These are phyloP conservation scores for Daldinia childiae DNA, from an alignment of 495 filamentous ascomycete genomes.

Conservation along the genomic window DNA sequence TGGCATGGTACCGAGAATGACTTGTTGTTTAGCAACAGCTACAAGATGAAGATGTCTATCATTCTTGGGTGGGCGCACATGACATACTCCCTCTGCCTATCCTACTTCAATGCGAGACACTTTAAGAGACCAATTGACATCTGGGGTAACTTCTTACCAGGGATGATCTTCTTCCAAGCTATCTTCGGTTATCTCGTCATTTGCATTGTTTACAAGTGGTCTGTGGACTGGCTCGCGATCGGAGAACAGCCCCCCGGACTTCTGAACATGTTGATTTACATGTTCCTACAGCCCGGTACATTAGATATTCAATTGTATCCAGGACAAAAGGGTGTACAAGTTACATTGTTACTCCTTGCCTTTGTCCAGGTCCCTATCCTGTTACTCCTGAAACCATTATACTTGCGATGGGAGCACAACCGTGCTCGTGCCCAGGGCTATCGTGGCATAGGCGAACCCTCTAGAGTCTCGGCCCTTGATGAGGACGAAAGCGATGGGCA, in stretches of 20 bases:
- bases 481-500: conserved; percentile 75
- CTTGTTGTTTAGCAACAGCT: conserved; percentile 92
- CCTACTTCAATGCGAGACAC: conserved; percentile 90
- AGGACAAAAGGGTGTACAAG: conserved; percentile 79
- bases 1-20: conserved; percentile 97
- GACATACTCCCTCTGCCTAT: conserved; percentile 95
- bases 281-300: conserved; percentile 90
- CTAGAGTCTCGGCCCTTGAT: conserved; percentile 84
- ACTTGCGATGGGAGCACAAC: conserved; percentile 92
- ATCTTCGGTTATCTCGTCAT: conserved; percentile 98
- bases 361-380: conserved; percentile 87
- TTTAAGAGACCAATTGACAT: conserved; percentile 95
- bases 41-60: conserved; percentile 99
- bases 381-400: conserved; percentile 94
- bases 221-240: conserved; percentile 80
- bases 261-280: conserved; percentile 99
- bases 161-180: conserved; percentile 99
- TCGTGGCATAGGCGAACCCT: conserved; percentile 87
- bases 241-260: conserved; percentile 79
- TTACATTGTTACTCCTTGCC: conserved; percentile 82
- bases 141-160: conserved; percentile 95
- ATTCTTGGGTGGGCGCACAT: conserved; percentile 96
- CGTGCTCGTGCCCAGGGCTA: conserved; percentile 86
- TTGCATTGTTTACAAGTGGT: conserved; percentile 97
- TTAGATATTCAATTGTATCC: conserved; percentile 75